phyloP scores from a whole-genome alignment of 1,284 basidiomycete species.

The Naganishia liquefaciens region DNA sequence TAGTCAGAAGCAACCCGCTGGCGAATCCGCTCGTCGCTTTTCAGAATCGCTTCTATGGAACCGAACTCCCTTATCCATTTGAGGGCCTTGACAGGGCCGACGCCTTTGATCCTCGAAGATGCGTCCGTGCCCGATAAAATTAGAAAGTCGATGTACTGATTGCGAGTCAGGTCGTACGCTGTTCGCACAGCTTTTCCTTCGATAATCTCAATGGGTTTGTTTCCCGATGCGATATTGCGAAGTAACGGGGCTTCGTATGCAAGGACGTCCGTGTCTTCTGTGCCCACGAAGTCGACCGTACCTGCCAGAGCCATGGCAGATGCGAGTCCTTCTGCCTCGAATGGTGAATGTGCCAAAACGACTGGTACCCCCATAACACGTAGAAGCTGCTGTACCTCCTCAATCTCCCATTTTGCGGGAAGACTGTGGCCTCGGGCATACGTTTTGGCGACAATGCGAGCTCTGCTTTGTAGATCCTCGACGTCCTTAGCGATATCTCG shows the following conservation, averaged over 20 bases:
- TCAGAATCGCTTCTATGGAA: constrained; percentile 70
- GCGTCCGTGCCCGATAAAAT: constrained; percentile 87
- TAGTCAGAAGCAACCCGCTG: constrained; percentile 41
- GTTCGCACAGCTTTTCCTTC: constrained; percentile 66
- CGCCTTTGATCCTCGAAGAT: constrained; percentile 71
- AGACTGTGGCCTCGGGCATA: constrained; percentile 16
- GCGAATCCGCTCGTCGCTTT: constrained; percentile 41
- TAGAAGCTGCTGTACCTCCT: constrained; percentile 57
- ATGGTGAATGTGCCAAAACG: constrained; percentile 65
- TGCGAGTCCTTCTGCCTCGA: constrained; percentile 80
- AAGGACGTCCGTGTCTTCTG: constrained; percentile 69
- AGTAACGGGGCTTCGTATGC: constrained; percentile 65
- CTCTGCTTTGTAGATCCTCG: constrained; percentile 9
- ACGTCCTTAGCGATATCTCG: not conserved
- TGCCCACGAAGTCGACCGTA: constrained; percentile 76
- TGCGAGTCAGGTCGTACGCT: constrained; percentile 61
- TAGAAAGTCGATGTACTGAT: constrained; percentile 73
- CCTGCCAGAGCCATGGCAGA: constrained; percentile 70
- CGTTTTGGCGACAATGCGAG: constrained; percentile 18
- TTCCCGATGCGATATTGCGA: constrained; percentile 66
- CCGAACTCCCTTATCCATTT: constrained; percentile 69
- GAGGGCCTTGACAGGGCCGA: constrained; percentile 73
- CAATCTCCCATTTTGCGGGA: constrained; percentile 44
- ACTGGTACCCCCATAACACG: constrained; percentile 74
- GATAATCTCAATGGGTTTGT: constrained; percentile 64